Evolutionary conservation across 1,139 yeast species (phyloP).

Genomic region (Sugiyamaella pinicola): DNA sequence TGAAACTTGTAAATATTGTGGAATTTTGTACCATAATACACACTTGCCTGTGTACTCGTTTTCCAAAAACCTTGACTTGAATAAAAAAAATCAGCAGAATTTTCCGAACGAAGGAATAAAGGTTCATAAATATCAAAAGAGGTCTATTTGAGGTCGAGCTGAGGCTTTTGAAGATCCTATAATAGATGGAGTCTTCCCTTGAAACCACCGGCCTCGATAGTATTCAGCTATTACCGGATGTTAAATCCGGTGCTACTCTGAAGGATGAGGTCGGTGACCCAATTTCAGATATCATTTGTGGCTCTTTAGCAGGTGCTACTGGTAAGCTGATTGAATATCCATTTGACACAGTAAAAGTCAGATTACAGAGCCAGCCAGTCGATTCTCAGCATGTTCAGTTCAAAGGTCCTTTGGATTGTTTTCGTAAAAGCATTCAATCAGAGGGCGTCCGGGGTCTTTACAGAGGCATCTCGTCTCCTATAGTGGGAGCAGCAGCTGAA

Average conservation of each 20-base stretch:
- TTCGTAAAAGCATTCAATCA: constrained; percentile 55
- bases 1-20: background rate
- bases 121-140: no score
- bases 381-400: constrained; percentile 44
- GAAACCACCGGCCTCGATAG: background rate
- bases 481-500: constrained; percentile 86
- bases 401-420: constrained; percentile 60
- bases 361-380: constrained; percentile 73
- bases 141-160: background rate
- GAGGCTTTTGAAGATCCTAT: background rate
- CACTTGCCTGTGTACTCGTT: no score
- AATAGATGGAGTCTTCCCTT: background rate
- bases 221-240: background rate
- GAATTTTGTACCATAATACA: no score
- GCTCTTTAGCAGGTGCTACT: constrained; percentile 66
- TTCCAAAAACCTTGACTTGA: no score
- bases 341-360: constrained; percentile 87
- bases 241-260: background rate
- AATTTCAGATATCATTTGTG: constrained; percentile 38
- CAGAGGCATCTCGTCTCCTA: constrained; percentile 72
- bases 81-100: no score
- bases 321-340: constrained; percentile 91
- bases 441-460: constrained; percentile 74
- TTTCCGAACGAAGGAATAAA: no score
- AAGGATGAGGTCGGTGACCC: constrained; percentile 14